phyloP scores from a whole-genome alignment of 352 stramenopile species.

The Globisporangium recalcitrans region DNA sequence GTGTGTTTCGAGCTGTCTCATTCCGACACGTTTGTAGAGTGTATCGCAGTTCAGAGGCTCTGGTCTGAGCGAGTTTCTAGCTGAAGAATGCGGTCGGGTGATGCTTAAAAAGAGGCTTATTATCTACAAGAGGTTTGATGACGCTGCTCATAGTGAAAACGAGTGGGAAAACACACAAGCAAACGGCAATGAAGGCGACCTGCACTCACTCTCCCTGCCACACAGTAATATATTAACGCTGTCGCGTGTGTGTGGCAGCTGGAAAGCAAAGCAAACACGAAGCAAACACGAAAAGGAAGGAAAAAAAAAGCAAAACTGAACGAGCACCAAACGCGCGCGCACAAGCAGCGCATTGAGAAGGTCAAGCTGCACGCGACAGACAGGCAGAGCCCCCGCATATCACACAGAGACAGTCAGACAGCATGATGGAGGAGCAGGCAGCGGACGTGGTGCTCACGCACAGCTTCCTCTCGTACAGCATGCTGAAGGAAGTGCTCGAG shows the following conservation, averaged over 20 bases:
- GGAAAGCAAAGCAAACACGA: background rate
- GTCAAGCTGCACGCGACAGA: background rate
- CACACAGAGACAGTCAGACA: background rate
- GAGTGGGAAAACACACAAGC: background rate
- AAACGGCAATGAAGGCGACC: background rate
- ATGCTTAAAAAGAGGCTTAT: conserved; percentile 9
- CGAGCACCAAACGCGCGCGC: background rate
- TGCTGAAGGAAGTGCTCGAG: conserved; percentile 74
- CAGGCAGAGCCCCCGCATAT: background rate
- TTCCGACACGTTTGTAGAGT: background rate
- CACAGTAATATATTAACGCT: background rate
- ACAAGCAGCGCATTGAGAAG: conserved; percentile 5
- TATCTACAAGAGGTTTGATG: background rate
- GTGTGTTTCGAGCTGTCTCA: background rate
- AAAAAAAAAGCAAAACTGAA: conserved; percentile 9
- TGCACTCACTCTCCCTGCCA: conserved; percentile 2
- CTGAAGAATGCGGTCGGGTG: background rate
- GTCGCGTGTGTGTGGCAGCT: background rate
- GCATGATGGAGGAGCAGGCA: conserved; percentile 8
- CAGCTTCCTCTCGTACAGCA: conserved; percentile 63
- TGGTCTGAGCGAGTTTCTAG: background rate
- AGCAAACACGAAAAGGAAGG: background rate
- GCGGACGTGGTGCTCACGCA: conserved; percentile 30
- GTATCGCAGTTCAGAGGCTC: background rate
- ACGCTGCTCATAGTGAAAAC: background rate